Conservation (phyloP, 352 stramenopile species). For the Phytopythium oedochilum region DNA sequence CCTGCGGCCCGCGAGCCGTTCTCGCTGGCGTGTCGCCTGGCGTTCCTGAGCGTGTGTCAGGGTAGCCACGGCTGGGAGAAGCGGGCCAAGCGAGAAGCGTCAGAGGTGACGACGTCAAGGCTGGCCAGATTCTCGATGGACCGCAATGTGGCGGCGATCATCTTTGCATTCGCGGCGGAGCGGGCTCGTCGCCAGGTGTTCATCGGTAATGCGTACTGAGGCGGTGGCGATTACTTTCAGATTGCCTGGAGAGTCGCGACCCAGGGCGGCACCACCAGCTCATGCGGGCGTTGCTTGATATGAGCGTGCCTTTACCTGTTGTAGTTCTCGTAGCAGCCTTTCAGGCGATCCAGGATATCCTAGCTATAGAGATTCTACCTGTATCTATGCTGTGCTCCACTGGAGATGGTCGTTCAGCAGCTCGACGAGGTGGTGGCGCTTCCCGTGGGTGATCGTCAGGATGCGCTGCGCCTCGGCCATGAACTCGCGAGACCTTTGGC, state of each 20-base stretch:
- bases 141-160: neutral
- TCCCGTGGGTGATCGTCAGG: constrained; percentile 50
- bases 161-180: neutral
- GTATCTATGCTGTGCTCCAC: no score
- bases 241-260: no score
- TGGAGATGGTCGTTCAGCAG: constrained; percentile 30
- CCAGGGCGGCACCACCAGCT: no score
- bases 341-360: no score
- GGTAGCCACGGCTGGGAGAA: neutral
- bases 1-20: neutral
- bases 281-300: no score
- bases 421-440: constrained; percentile 34
- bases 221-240: no score
- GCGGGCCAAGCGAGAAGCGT: neutral
- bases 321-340: no score
- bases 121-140: neutral
- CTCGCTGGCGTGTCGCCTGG: neutral
- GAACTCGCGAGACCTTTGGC: constrained; percentile 17
- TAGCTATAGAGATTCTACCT: no score
- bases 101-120: neutral
- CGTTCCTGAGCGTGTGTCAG: neutral
- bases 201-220: no score
- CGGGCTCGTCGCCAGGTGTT: neutral
- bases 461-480: constrained; percentile 34
- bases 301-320: no score